These are phyloP conservation scores for Candida yuanshanica DNA, from an alignment of 805 yeast genomes.

Conservation along the genomic window DNA sequence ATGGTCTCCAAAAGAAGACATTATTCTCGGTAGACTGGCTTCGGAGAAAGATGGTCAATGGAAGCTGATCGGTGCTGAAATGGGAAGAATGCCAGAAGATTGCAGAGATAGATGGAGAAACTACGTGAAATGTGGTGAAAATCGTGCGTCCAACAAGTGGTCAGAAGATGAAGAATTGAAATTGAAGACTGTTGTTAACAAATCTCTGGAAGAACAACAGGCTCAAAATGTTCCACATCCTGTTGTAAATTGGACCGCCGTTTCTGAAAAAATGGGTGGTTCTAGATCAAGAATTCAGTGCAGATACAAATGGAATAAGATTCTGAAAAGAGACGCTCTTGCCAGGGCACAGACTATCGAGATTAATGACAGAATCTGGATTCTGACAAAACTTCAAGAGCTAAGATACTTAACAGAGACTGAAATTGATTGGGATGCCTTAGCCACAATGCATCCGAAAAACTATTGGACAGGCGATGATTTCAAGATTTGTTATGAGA, in stretches of 20 bases:
- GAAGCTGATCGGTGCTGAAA: conserved; percentile 72
- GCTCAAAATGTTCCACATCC: conserved; percentile 23
- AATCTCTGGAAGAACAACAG: conserved; percentile 37
- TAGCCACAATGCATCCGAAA: conserved; percentile 42
- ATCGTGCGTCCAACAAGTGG: conserved; percentile 79
- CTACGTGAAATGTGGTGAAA: conserved; percentile 84
- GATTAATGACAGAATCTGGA: conserved; percentile 43
- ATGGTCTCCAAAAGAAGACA: conserved; percentile 85
- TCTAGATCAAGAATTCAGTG: conserved; percentile 88
- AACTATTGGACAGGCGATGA: conserved; percentile 55
- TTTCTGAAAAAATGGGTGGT: conserved; percentile 87
- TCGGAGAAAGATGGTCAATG: conserved; percentile 74
- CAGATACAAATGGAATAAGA: conserved; percentile 90
- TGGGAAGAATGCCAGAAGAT: conserved; percentile 97
- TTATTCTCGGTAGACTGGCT: conserved; percentile 54
- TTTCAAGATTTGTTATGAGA: conserved; percentile 55
- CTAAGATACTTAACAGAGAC: conserved; percentile 35
- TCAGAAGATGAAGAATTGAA: conserved; percentile 60
- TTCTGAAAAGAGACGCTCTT: conserved; percentile 53
- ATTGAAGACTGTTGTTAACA: conserved; percentile 49
- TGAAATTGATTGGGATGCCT: conserved; percentile 48
- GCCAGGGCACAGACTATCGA: conserved; percentile 39
- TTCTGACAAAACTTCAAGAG: conserved; percentile 41
- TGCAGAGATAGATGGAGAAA: conserved; percentile 96
- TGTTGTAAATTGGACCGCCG: conserved; percentile 83